Percentiles rank a stretch among this genome's conserved stretches.
Evolutionary conservation across 345 rosid species (phyloP).

Genomic region (Murraya koenigii): DNA sequence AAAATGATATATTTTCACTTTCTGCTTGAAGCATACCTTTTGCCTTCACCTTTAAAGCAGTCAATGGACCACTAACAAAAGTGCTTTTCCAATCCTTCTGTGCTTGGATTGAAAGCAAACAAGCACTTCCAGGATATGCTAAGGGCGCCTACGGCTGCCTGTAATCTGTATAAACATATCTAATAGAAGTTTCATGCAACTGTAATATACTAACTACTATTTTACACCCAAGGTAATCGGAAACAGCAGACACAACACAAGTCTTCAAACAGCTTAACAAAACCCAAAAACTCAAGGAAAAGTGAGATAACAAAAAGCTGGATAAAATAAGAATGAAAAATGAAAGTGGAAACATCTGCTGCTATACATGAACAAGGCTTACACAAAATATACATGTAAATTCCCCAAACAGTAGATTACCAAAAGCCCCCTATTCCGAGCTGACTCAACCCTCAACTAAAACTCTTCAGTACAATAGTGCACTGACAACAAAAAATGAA

Average conservation of each 20-base stretch:
- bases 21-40: too few species aligned
- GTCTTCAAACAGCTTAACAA: neutral
- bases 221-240: neutral
- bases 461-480: conserved; percentile 45
- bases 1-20: too few species aligned
- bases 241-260: neutral
- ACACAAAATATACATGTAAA: conserved; percentile 39
- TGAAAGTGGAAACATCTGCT: conserved; percentile 15
- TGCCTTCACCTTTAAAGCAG: neutral
- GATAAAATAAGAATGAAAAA: neutral
- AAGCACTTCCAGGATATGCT: neutral
- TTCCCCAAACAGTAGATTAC: conserved; percentile 22
- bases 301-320: neutral
- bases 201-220: neutral
- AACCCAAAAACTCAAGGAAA: neutral
- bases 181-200: neutral
- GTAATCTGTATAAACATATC: neutral
- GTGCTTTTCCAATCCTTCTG: neutral
- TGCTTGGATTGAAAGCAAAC: neutral
- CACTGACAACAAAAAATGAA: conserved; percentile 59
- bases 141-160: neutral
- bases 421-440: conserved; percentile 25
- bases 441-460: conserved; percentile 20
- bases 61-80: neutral
- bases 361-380: conserved; percentile 38